Conservation (phyloP, 805 yeast species). For the Spathaspora gorwiae region DNA sequence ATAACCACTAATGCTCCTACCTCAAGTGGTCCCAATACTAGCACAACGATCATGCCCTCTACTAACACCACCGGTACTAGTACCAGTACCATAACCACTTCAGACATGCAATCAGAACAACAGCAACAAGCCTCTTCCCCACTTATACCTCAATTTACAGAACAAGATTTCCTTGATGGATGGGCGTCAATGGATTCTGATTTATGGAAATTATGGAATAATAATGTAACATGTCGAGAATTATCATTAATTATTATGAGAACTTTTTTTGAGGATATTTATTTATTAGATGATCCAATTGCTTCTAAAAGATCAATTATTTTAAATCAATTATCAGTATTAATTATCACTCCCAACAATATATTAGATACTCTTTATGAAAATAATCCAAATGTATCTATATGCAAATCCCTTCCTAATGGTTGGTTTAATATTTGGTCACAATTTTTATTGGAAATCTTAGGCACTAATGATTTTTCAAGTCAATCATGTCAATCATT, state of each 20-base stretch:
- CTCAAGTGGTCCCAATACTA: neutral
- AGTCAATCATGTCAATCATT: constrained; percentile 33
- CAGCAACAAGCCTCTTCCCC: neutral
- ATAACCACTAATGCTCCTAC: neutral
- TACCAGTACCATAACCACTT: constrained; percentile 3
- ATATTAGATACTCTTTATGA: constrained; percentile 62
- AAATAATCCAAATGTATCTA: constrained; percentile 54
- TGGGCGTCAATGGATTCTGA: constrained; percentile 88
- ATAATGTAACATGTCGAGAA: constrained; percentile 62
- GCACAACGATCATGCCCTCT: neutral
- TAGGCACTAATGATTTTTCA: constrained; percentile 25
- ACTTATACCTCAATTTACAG: constrained; percentile 17
- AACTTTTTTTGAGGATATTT: constrained; percentile 89
- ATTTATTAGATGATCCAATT: constrained; percentile 84
- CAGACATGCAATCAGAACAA: no score
- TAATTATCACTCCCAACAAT: constrained; percentile 69
- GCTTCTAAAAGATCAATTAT: constrained; percentile 77
- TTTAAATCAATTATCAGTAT: constrained; percentile 77
- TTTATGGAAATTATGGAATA: constrained; percentile 70
- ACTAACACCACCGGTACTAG: neutral
- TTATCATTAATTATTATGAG: constrained; percentile 72
- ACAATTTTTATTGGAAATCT: constrained; percentile 28
- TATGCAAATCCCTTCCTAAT: constrained; percentile 62
- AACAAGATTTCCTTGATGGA: constrained; percentile 54
- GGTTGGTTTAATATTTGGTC: constrained; percentile 89